Evolutionary conservation across 164 flowering plant species (phyloP).

Genomic region (Magnolia sinica): DNA sequence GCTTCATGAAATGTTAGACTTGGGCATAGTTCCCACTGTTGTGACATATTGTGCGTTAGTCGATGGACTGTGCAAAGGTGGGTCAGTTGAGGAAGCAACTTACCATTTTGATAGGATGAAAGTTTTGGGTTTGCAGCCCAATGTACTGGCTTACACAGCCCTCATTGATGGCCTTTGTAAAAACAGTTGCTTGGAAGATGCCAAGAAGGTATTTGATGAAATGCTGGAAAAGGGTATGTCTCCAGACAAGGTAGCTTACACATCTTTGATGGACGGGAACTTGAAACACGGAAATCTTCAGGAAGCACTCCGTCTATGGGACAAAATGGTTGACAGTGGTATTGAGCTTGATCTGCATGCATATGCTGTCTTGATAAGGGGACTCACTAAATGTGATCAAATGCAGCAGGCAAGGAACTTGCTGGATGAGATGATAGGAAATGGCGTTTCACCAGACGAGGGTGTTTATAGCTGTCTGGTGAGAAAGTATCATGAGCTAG

Average conservation of each 20-base stretch:
- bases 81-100: slow-evolving; percentile 57
- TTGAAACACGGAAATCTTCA: slow-evolving; percentile 62
- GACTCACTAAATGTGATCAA: slow-evolving; percentile 45
- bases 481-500: slow-evolving; percentile 51
- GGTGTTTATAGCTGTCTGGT: slow-evolving; percentile 54
- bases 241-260: slow-evolving; percentile 64
- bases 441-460: slow-evolving; percentile 65
- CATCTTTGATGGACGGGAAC: slow-evolving; percentile 67
- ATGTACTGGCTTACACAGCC: slow-evolving; percentile 63
- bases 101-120: slow-evolving; percentile 46
- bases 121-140: slow-evolving; percentile 46
- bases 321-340: slow-evolving; percentile 52
- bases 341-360: slow-evolving; percentile 66
- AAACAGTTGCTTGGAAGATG: slow-evolving; percentile 45
- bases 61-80: slow-evolving; percentile 76
- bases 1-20: slow-evolving; percentile 53
- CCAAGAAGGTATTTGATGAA: slow-evolving; percentile 52
- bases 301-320: slow-evolving; percentile 51
- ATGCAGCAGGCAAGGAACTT: slow-evolving; percentile 50
- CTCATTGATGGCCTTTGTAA: slow-evolving; percentile 74
- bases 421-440: slow-evolving; percentile 64
- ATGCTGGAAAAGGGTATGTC: slow-evolving; percentile 49
- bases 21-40: slow-evolving; percentile 43
- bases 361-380: slow-evolving; percentile 69
- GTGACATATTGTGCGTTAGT: slow-evolving; percentile 69